These are phyloP conservation scores for Talaromyces albobiverticillius DNA, from an alignment of 2,329 filamentous ascomycete genomes.

Conservation along the genomic window DNA sequence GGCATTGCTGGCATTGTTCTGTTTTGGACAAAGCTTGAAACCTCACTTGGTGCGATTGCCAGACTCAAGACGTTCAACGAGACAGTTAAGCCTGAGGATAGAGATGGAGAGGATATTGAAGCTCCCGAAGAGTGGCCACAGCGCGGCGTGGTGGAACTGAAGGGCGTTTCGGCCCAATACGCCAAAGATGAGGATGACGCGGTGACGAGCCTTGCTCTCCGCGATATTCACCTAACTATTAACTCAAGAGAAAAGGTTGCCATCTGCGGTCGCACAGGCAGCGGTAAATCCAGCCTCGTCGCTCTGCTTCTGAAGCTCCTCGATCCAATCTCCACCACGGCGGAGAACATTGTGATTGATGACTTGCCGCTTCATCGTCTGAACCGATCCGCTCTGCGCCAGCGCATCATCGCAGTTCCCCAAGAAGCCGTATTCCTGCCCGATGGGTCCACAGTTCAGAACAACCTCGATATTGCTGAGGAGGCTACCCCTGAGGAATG, in stretches of 20 bases:
- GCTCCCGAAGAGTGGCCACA: slow-evolving; percentile 7
- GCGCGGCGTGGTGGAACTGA: slow-evolving; percentile 5
- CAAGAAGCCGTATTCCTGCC: slow-evolving; percentile 44
- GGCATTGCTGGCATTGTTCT: slow-evolving; percentile 37
- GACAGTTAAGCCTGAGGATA: slow-evolving; percentile 43
- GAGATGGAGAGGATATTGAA: slow-evolving; percentile 3
- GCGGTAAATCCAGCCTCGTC: slow-evolving; percentile 35
- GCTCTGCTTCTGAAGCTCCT: slow-evolving; percentile 6
- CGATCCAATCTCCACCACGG: not conserved
- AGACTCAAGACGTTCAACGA: slow-evolving; percentile 53
- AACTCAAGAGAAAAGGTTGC: slow-evolving; percentile 38
- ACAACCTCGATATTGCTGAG: slow-evolving; percentile 38
- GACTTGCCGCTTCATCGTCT: slow-evolving; percentile 19
- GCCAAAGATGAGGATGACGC: not conserved
- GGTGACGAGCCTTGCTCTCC: slow-evolving; percentile 35
- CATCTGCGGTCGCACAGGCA: slow-evolving; percentile 39
- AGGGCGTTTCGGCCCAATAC: slow-evolving; percentile 9
- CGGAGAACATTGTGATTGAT: not conserved
- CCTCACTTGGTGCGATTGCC: slow-evolving; percentile 55
- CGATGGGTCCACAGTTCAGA: slow-evolving; percentile 30
- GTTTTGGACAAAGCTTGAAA: slow-evolving; percentile 58
- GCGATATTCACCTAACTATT: slow-evolving; percentile 47
- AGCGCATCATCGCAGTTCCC: slow-evolving; percentile 40
- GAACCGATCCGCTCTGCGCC: slow-evolving; percentile 37
- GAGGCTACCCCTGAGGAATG: slow-evolving; percentile 29